A percentile compares a stretch with the other conserved stretches of the same genome.
These are phyloP conservation scores for Dryadomyces quercus-mongolicae DNA, from an alignment of 2,329 filamentous ascomycete species.

Conservation along the genomic window DNA sequence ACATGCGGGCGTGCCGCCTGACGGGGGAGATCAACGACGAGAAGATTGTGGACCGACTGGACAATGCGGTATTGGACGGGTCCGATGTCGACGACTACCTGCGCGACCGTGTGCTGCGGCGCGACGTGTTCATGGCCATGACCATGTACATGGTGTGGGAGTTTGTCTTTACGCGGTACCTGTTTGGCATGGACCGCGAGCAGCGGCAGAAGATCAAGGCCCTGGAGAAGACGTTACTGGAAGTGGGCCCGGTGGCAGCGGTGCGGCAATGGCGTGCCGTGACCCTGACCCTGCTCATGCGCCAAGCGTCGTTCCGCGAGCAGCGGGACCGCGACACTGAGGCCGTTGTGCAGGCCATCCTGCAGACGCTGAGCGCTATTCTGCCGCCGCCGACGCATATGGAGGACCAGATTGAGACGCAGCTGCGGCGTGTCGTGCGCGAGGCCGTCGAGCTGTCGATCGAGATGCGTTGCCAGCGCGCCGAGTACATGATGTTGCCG, in stretches of 20 bases:
- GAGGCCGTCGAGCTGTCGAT: conserved; percentile 84
- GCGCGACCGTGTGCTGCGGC: conserved; percentile 71
- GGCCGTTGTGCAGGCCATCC: conserved; percentile 86
- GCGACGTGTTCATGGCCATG: conserved; percentile 96
- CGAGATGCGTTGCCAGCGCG: conserved; percentile 93
- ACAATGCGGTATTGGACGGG: conserved; percentile 88
- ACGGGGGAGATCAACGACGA: conserved; percentile 81
- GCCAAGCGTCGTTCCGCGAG: conserved; percentile 63
- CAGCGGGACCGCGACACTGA: conserved; percentile 87
- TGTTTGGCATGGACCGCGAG: conserved; percentile 97
- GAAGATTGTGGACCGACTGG: conserved; percentile 84
- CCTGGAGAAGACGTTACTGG: conserved; percentile 79
- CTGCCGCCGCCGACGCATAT: conserved; percentile 76
- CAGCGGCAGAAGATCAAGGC: conserved; percentile 96
- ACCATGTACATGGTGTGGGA: conserved; percentile 99
- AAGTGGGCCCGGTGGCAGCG: conserved; percentile 78
- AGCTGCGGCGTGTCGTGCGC: conserved; percentile 75
- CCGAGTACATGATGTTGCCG: conserved; percentile 97
- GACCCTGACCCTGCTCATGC: conserved; percentile 78
- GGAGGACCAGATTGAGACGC: conserved; percentile 68
- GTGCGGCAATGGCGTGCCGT: conserved; percentile 96
- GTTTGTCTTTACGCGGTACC: conserved; percentile 92
- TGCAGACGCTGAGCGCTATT: conserved; percentile 70
- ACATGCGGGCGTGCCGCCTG: conserved; percentile 74
- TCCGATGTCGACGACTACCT: conserved; percentile 86